phyloP scores from a whole-genome alignment of 495 filamentous ascomycete genomes.

The Aspergillus baeticus region DNA sequence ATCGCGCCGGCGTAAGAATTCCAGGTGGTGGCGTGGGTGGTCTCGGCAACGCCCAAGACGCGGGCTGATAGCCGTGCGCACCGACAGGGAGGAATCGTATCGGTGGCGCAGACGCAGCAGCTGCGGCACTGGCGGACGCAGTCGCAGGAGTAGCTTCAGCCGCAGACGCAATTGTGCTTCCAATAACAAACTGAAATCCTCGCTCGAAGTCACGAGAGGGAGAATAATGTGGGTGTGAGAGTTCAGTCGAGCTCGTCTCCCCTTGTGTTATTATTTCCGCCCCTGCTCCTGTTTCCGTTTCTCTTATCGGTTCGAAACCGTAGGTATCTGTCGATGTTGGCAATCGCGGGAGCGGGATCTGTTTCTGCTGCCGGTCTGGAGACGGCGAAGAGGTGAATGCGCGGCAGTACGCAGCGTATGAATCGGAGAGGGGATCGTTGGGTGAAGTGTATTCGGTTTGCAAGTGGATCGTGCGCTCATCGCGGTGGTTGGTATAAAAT shows the following conservation, averaged over 20 bases:
- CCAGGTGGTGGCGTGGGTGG: constrained; percentile 10
- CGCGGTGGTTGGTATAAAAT: too few species aligned
- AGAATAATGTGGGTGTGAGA: too few species aligned
- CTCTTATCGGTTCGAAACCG: background rate
- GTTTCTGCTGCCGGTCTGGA: background rate
- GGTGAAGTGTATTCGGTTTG: background rate
- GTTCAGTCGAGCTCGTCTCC: background rate
- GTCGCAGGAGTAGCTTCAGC: too few species aligned
- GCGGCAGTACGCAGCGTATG: constrained; percentile 27
- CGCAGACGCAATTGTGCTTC: too few species aligned
- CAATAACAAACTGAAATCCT: background rate
- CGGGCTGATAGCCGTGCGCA: constrained; percentile 12
- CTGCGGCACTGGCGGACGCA: background rate
- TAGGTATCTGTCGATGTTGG: background rate
- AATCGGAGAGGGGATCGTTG: constrained; percentile 15
- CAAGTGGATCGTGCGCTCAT: background rate
- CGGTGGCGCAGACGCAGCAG: background rate
- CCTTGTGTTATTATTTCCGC: too few species aligned
- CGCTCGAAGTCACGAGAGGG: background rate
- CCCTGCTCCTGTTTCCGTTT: background rate
- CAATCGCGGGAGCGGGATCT: background rate
- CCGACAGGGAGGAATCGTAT: constrained; percentile 13
- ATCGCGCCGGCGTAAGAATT: constrained; percentile 19
- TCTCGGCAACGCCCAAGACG: constrained; percentile 6
- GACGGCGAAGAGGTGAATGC: constrained; percentile 12